phyloP scores from a whole-genome alignment of 768 basidiomycete genomes.

The Rhodocollybia butyracea region DNA sequence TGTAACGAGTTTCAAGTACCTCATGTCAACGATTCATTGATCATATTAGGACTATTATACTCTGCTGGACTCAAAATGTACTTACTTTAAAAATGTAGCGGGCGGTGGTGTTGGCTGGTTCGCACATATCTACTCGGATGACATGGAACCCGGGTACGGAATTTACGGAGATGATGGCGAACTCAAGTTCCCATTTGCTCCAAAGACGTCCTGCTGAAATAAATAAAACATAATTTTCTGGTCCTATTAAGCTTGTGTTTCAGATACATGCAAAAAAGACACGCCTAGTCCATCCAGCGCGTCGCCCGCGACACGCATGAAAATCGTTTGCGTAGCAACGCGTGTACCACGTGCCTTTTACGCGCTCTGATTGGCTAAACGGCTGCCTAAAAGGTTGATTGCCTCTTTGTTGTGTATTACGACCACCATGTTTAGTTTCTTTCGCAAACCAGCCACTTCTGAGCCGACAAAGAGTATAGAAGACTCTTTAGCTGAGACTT shows the following conservation, averaged over 20 bases:
- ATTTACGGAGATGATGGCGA: slow-evolving; percentile 3
- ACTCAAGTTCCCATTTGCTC: slow-evolving; percentile 6
- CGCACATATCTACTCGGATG: slow-evolving; percentile 73
- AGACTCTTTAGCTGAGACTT: background rate
- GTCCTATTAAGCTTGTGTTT: too few species aligned
- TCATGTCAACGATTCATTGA: background rate
- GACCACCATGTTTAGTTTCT: slow-evolving; percentile 8
- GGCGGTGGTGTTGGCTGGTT: slow-evolving; percentile 80
- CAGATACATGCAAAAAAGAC: too few species aligned
- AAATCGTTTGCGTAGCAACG: background rate
- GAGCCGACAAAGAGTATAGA: background rate
- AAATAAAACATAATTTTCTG: too few species aligned
- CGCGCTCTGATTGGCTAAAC: background rate
- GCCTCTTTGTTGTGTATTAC: background rate
- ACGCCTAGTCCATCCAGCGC: too few species aligned
- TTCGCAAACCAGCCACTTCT: background rate
- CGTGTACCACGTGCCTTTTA: background rate
- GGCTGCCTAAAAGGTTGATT: background rate
- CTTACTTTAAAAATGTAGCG: slow-evolving; percentile 52
- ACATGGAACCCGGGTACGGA: slow-evolving; percentile 45
- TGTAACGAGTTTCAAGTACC: background rate
- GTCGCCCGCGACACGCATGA: too few species aligned
- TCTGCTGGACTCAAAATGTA: slow-evolving; percentile 62
- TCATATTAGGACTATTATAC: slow-evolving; percentile 51
- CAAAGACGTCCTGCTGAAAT: slow-evolving; percentile 5